Conservation (phyloP, 1,139 yeast genomes). For the Blastobotrys aristatus region DNA sequence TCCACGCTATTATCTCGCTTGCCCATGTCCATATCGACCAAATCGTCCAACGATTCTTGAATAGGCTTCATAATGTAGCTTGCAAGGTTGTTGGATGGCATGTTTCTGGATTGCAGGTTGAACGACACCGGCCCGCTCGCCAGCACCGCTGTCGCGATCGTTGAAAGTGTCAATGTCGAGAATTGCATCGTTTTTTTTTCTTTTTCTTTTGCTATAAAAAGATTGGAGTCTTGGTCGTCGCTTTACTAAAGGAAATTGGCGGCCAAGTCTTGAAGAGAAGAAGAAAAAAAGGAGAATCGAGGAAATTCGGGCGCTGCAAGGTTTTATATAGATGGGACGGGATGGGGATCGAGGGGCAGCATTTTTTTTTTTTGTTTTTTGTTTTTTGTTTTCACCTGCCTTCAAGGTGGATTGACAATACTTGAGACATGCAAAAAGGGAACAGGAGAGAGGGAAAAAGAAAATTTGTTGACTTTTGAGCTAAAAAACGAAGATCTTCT, state of each 20-base stretch:
- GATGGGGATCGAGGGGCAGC: background rate
- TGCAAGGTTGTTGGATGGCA: conserved; percentile 6
- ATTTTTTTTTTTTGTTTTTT: too few species aligned
- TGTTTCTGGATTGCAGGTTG: conserved; percentile 4
- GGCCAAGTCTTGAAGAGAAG: conserved; percentile 1
- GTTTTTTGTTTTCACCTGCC: too few species aligned
- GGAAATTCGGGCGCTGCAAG: background rate
- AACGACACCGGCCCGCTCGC: conserved; percentile 8
- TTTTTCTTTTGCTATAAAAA: background rate
- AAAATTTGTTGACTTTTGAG: background rate
- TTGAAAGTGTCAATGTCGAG: background rate
- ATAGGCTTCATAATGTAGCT: conserved; percentile 7
- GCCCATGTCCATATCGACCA: background rate
- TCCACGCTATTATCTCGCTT: background rate
- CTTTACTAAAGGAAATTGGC: background rate
- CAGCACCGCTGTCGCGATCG: background rate
- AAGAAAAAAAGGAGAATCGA: background rate
- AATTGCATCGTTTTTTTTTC: background rate
- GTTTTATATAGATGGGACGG: background rate
- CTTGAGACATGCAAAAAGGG: background rate
- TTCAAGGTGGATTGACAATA: background rate
- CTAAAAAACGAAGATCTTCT: background rate
- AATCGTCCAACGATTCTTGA: background rate
- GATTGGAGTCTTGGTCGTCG: conserved; percentile 5
- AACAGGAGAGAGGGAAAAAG: background rate